Evolutionary conservation across 139 green algal species (phyloP).

Genomic region (Closterium sp.): DNA sequence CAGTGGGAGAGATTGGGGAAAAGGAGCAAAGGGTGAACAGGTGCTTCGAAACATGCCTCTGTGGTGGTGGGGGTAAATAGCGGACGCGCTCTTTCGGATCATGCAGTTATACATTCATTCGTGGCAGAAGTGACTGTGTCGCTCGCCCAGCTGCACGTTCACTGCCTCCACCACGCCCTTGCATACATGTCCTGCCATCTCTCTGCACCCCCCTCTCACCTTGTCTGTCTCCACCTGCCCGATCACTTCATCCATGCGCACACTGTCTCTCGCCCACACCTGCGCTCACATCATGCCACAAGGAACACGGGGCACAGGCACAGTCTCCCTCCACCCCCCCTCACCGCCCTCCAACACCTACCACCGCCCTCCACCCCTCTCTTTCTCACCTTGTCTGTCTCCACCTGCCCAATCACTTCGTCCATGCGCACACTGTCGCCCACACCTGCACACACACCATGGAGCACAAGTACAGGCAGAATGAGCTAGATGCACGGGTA

Average conservation of each 20-base stretch:
- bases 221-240: conserved; percentile 97
- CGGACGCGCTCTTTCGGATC: too few species aligned
- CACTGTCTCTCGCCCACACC: conserved; percentile 62
- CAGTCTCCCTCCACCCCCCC: neutral
- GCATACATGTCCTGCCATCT: too few species aligned
- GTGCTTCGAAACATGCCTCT: too few species aligned
- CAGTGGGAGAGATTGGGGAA: too few species aligned
- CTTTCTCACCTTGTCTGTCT: conserved; percentile 83
- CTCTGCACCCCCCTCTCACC: conserved; percentile 1
- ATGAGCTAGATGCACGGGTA: neutral
- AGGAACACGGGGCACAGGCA: neutral
- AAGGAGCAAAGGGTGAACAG: too few species aligned
- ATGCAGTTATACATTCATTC: too few species aligned
- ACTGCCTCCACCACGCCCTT: conserved; percentile 21
- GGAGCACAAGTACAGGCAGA: neutral
- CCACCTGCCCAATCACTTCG: conserved; percentile 94
- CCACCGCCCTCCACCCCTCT: too few species aligned
- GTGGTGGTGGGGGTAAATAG: too few species aligned
- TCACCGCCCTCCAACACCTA: too few species aligned
- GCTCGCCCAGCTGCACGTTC: too few species aligned
- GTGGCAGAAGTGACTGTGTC: too few species aligned
- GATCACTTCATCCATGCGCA: conserved; percentile 91
- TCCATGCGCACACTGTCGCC: conserved; percentile 80
- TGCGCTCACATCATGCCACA: too few species aligned
- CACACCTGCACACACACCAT: conserved; percentile 6